Evolutionary conservation across 2,329 filamentous ascomycete species (phyloP), one percentile per base, ranked within the genome.

Genomic region (Tolypocladium nubicola): DNA sequence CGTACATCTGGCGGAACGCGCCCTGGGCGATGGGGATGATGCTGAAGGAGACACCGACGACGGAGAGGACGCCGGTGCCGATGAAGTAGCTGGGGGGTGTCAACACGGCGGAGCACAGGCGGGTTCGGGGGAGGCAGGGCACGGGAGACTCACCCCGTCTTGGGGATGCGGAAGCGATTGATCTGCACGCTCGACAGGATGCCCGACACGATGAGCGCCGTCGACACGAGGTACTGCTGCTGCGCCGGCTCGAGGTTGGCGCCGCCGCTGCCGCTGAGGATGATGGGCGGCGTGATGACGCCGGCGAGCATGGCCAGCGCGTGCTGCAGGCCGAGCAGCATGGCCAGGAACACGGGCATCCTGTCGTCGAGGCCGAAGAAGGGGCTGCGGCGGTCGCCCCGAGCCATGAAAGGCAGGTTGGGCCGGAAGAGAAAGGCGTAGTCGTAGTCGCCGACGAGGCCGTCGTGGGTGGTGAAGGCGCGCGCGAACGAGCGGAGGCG

Each of bases 371-470:
- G 82, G n/a, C 89, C 89, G 66, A 93, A 94, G 71, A 95, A 94
- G 0, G 89, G 89, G 38, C 87, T 83, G 41, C 62, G 58, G 61
- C 74, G 72, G 39, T 70, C 70, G 6, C 74, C 65, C 69, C 81
- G 67, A 68, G 81, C 85, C 78, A 94, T 85, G 71, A 96, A 96
- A 0, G 92, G 92, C 26, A 96, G 73, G 63, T 89, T 91, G 1
- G 84, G 89, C 26, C 76, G 84, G 78, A 97, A 96, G 45, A 97
- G 84, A 67, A 91, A 94, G 40, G 71, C 88, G 79, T 97, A 97
- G 78, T 97, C 88, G 72, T 97, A 97, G 65, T 85, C 79, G 61
- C 92, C 92, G 57, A 97, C 72, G 33, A 96, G 79, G 14, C 92
- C 92, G 1, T 91, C 80, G 60, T 77, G 85, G 52, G 81, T 84